phyloP scores from a whole-genome alignment of 2,329 filamentous ascomycete species.

The Epichloe sp. region DNA sequence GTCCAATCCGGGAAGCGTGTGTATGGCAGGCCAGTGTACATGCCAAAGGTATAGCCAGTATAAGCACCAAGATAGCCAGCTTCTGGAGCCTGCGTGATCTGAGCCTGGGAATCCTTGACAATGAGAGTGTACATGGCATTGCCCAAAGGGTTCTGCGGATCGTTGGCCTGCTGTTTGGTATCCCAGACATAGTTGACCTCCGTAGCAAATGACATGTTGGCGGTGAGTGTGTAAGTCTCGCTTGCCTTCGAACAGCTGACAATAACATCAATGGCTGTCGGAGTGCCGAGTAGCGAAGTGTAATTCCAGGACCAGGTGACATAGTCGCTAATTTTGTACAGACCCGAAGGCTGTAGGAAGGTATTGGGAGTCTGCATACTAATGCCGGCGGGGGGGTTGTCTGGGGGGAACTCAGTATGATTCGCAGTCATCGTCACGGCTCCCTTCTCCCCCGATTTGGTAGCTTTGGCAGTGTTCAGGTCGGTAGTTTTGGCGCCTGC shows the following conservation, averaged over 20 bases:
- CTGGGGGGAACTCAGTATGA: slow-evolving; percentile 28
- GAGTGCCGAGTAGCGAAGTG: slow-evolving; percentile 43
- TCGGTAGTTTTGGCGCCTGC: slow-evolving; percentile 21
- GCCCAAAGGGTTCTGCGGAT: slow-evolving; percentile 32
- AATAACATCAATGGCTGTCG: slow-evolving; percentile 47
- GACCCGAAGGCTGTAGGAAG: slow-evolving; percentile 28
- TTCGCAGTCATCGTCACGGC: slow-evolving; percentile 15
- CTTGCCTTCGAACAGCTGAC: slow-evolving; percentile 39
- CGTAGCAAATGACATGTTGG: slow-evolving; percentile 47
- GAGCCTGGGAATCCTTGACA: slow-evolving; percentile 44
- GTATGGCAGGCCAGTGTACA: slow-evolving; percentile 42
- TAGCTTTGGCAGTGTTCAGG: slow-evolving; percentile 26
- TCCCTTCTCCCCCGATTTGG: slow-evolving; percentile 9
- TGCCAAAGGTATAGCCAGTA: slow-evolving; percentile 39
- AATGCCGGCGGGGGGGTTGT: slow-evolving; percentile 36
- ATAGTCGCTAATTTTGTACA: slow-evolving; percentile 48
- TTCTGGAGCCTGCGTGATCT: slow-evolving; percentile 34
- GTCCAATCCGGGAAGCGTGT: slow-evolving; percentile 36
- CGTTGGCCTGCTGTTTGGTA: slow-evolving; percentile 34
- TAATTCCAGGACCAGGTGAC: slow-evolving; percentile 55
- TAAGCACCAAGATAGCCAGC: slow-evolving; percentile 42
- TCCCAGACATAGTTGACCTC: slow-evolving; percentile 45
- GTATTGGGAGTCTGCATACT: slow-evolving; percentile 39
- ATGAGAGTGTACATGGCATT: slow-evolving; percentile 47
- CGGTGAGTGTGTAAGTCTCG: slow-evolving; percentile 46